Base-by-base conservation (phyloP, 176 grass and related monocot genomes). In the Leersia perrieri region DNA sequence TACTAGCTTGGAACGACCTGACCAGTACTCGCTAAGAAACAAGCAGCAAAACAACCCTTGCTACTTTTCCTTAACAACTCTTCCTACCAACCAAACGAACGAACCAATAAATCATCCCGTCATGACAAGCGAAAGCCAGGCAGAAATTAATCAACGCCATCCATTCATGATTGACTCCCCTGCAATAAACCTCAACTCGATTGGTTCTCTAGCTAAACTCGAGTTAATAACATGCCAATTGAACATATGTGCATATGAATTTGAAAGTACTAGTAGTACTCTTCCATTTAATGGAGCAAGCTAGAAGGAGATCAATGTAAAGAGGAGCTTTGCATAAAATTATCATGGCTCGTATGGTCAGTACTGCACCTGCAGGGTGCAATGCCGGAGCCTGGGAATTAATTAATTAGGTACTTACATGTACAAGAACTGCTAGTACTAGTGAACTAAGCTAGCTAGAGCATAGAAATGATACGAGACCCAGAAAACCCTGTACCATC, bases 391-490 rank as follows among this genome's bases (percentile, higher is more conserved):
- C 72, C 72, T 44, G 58, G 66, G 42, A 47, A 44, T 81, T 65
- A 39, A 44, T 81, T 65, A 39, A 83, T 75, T 85, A 89, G 77
- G 83, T 77, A 72, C 57, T 45, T 82, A 72, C 72, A 89, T 89
- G 72, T 86, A 89, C 83, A 86, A 72, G 78, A 89, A 86, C 66
- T 4, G 57, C 83, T 85, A 85, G 70, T 76, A 11, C 69, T 83
- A 83, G 22, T 63, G 22, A 74, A 31, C 78, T 66, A 85, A 64
- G 9, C 73, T 74, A 68, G 61, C 79, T 74, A 68, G 57, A 84
- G 73, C 69, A 67, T 79, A 58, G 70, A 80, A 74, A 70, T 66
- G 72, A 63, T 82, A 66, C 73, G 66, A 72, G 77, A 72, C 39
- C 66, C 78, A 82, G 77, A 85, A 82, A 81, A 77, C 35, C 57